A percentile compares a stretch with the other conserved stretches of the same genome.
Conservation (phyloP, 768 basidiomycete species). For the Trichaptum fuscoviolaceum region DNA sequence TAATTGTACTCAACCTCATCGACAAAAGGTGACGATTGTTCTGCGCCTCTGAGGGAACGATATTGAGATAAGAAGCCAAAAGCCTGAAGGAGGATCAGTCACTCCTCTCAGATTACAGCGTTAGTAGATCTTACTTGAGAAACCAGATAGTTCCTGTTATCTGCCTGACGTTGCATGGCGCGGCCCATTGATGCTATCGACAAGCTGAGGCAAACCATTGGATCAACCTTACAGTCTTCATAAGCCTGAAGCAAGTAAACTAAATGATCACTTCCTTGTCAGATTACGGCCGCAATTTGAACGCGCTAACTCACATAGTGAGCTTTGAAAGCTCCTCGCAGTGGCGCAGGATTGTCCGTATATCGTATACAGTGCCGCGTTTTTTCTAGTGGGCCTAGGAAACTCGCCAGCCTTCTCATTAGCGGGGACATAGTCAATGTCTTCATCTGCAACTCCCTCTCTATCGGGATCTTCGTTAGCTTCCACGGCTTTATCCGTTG, state of each 20-base stretch:
- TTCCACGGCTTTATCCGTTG: constrained; percentile 32
- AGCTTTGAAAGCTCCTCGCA: constrained; percentile 84
- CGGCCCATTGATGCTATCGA: constrained; percentile 84
- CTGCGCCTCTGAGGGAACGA: constrained; percentile 50
- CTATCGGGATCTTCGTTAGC: constrained; percentile 27
- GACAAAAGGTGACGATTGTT: constrained; percentile 30
- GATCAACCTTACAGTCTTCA: constrained; percentile 78
- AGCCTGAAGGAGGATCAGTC: constrained; percentile 39
- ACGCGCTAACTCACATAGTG: constrained; percentile 66
- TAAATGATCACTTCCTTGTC: constrained; percentile 25
- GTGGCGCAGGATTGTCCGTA: constrained; percentile 85
- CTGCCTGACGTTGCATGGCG: constrained; percentile 89
- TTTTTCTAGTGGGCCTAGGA: constrained; percentile 56
- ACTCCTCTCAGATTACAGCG: background rate
- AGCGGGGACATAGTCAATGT: constrained; percentile 21
- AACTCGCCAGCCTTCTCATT: constrained; percentile 15
- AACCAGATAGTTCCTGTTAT: constrained; percentile 88
- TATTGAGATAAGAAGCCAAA: constrained; percentile 85
- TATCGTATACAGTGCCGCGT: constrained; percentile 61
- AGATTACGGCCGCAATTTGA: background rate
- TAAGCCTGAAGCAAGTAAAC: constrained; percentile 89
- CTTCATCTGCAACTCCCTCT: constrained; percentile 38
- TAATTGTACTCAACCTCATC: constrained; percentile 93
- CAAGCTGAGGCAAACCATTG: constrained; percentile 77
- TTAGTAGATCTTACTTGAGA: constrained; percentile 44